A percentile compares a stretch with the other conserved stretches of the same genome.
These are phyloP conservation scores for Diaporthe nobilis DNA, from an alignment of 2,329 filamentous ascomycete genomes.

Conservation along the genomic window DNA sequence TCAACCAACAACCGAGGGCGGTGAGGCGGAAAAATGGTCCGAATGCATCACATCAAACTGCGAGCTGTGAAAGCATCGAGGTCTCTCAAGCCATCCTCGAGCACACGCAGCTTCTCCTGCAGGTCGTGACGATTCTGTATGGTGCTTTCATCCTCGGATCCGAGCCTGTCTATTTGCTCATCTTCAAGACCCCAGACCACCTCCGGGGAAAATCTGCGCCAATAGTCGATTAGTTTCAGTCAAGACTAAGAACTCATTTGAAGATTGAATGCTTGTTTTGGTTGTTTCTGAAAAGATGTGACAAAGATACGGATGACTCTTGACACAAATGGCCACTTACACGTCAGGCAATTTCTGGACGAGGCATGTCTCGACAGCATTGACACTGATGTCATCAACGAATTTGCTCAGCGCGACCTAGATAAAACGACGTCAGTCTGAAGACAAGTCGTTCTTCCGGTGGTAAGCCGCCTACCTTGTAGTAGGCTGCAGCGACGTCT, in stretches of 20 bases:
- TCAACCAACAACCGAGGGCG: not conserved
- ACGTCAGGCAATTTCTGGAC: conserved; percentile 47
- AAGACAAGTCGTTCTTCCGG: not conserved
- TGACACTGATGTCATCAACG: conserved; percentile 48
- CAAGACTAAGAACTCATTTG: not conserved
- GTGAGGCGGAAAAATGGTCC: not conserved
- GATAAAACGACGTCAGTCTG: not conserved
- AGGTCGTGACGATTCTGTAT: conserved; percentile 43
- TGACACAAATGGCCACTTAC: conserved; percentile 41
- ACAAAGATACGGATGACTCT: not conserved
- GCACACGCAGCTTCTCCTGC: conserved; percentile 44
- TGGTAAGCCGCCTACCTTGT: conserved; percentile 42
- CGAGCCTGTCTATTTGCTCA: conserved; percentile 45
- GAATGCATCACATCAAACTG: conserved; percentile 29
- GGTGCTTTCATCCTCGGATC: conserved; percentile 46
- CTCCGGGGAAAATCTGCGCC: conserved; percentile 43
- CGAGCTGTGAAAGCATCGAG: conserved; percentile 47
- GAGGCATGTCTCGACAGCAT: conserved; percentile 47
- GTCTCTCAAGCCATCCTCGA: conserved; percentile 46
- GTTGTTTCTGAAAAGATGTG: not conserved
- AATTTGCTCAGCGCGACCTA: conserved; percentile 49
- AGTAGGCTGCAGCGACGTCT: conserved; percentile 47
- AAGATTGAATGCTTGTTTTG: not conserved
- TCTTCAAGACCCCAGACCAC: conserved; percentile 47
- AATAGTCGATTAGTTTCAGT: not conserved